phyloP scores from a whole-genome alignment of 1,284 basidiomycete species.

The Puccinia hordei region DNA sequence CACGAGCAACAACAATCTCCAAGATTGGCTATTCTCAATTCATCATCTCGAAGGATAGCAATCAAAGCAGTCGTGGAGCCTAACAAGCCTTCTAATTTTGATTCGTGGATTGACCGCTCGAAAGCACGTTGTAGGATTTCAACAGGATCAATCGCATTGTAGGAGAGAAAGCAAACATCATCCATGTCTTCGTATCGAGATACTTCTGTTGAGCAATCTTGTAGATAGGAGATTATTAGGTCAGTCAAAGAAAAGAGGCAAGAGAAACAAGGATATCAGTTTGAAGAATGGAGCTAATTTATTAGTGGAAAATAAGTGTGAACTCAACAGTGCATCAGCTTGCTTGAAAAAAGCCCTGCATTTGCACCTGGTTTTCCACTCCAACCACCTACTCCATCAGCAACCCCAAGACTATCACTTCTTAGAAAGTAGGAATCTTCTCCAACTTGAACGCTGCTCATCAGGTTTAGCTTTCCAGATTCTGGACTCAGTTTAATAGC shows the following conservation, averaged over 20 bases:
- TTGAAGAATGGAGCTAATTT: background rate
- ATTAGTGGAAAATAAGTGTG: background rate
- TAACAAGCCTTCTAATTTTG: conserved; percentile 62
- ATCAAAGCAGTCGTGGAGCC: conserved; percentile 66
- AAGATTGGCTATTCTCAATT: conserved; percentile 83
- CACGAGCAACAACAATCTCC: conserved; percentile 77
- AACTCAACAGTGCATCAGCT: conserved; percentile 78
- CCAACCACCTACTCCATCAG: conserved; percentile 88
- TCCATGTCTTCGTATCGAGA: conserved; percentile 54
- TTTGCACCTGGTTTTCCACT: conserved; percentile 63
- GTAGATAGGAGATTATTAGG: background rate
- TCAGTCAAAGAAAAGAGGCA: background rate
- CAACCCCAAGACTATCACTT: conserved; percentile 78
- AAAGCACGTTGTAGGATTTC: conserved; percentile 66
- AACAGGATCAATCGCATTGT: conserved; percentile 62
- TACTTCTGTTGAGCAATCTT: conserved; percentile 41
- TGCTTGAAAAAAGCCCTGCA: conserved; percentile 78
- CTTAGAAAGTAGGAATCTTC: conserved; percentile 83
- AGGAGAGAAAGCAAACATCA: conserved; percentile 54
- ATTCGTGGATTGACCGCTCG: conserved; percentile 63
- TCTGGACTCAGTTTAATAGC: conserved; percentile 56
- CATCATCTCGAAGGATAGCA: conserved; percentile 68
- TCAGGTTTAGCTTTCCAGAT: conserved; percentile 53
- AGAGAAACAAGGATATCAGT: background rate
- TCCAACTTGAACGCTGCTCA: conserved; percentile 71